Conservation (phyloP, 768 basidiomycete genomes). For the Boletus fagicola region DNA sequence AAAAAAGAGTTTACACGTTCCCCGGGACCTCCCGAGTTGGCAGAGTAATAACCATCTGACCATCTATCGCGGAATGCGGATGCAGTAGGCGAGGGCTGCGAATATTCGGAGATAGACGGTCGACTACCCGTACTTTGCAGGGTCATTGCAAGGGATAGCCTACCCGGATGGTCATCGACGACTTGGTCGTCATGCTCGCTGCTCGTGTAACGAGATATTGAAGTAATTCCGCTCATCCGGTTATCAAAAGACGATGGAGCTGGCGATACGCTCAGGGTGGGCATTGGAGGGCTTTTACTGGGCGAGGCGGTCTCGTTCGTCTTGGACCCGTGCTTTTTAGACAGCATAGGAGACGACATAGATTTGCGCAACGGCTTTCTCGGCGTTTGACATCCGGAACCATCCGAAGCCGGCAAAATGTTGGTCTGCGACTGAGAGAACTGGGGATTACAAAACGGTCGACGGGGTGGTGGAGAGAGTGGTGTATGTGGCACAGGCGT, state of each 20-base stretch:
- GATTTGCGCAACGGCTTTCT: conserved; percentile 42
- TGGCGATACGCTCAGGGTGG: conserved; percentile 34
- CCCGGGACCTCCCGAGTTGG: conserved; percentile 21
- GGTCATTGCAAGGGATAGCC: conserved; percentile 54
- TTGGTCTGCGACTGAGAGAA: conserved; percentile 61
- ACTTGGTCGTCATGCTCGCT: conserved; percentile 41
- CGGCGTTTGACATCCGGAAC: conserved; percentile 8
- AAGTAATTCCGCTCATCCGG: conserved; percentile 26
- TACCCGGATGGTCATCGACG: conserved; percentile 27
- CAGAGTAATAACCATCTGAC: conserved; percentile 36
- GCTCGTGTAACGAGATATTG: conserved; percentile 34
- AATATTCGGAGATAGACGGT: conserved; percentile 64
- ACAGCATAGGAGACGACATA: conserved; percentile 53
- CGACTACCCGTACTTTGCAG: conserved; percentile 40
- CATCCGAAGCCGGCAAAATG: conserved; percentile 29
- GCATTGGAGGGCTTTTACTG: conserved; percentile 45
- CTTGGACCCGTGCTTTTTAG: conserved; percentile 41
- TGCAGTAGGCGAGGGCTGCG: conserved; percentile 68
- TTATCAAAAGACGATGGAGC: conserved; percentile 25
- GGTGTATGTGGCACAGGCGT: conserved; percentile 65
- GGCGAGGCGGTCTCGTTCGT: conserved; percentile 28
- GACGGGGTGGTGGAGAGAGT: conserved; percentile 63
- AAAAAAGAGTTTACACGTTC: conserved; percentile 16
- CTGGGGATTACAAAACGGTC: conserved; percentile 39
- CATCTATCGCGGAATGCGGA: conserved; percentile 74